These are phyloP conservation scores for Juncus effusus DNA, from an alignment of 176 grass and related monocot species.

Conservation along the genomic window DNA sequence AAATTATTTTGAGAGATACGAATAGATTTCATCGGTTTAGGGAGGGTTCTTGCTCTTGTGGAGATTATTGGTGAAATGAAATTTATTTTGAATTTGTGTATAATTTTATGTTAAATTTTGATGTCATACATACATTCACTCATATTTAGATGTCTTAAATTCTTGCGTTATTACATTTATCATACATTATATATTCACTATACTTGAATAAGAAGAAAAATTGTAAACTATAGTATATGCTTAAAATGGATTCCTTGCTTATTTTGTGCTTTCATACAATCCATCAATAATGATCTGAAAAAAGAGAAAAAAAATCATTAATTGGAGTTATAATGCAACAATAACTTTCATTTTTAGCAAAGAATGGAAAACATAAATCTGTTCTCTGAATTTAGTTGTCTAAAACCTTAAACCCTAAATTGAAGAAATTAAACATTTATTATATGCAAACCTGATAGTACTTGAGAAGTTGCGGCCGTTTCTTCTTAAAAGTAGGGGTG, in stretches of 20 bases:
- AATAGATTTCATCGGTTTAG: conserved; percentile 84
- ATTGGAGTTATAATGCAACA: no score
- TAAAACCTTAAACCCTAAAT: no score
- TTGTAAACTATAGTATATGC: no score
- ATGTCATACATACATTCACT: neutral
- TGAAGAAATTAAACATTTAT: no score
- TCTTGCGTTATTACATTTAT: no score
- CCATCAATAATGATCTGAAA: conserved; percentile 11
- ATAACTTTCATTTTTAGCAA: no score
- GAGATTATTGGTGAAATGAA: conserved; percentile 53
- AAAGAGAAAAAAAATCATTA: neutral
- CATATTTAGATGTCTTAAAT: no score
- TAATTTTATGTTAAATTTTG: neutral
- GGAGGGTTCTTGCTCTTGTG: conserved; percentile 58
- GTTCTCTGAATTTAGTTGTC: no score
- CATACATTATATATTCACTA: no score
- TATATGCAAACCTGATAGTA: conserved; percentile 30
- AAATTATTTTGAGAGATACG: conserved; percentile 77
- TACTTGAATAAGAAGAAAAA: no score
- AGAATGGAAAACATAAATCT: no score
- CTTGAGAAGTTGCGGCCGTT: conserved; percentile 29
- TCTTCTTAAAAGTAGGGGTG: conserved; percentile 32
- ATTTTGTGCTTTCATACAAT: conserved; percentile 15
- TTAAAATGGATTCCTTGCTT: neutral
- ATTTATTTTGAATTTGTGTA: neutral